Evolutionary conservation across 495 filamentous ascomycete species (phyloP).

Genomic region (Aspergillus ostianus): DNA sequence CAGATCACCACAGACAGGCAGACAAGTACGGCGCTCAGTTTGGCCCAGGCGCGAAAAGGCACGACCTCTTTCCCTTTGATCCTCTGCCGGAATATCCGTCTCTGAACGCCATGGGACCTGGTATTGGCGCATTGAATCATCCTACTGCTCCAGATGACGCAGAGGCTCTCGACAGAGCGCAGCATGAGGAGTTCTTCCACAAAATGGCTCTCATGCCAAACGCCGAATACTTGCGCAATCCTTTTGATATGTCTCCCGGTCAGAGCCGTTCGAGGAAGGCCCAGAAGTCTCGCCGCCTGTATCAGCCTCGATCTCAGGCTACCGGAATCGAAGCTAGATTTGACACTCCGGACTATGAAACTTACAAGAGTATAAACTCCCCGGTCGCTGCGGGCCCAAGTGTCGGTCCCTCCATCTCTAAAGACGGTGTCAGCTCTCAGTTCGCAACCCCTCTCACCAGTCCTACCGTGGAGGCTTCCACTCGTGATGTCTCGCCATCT

Average conservation of each 20-base stretch:
- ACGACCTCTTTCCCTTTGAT: constrained; percentile 24
- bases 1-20: constrained; percentile 12
- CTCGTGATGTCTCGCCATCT: constrained; percentile 23
- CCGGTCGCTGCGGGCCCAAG: constrained; percentile 13
- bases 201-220: constrained; percentile 22
- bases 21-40: constrained; percentile 11
- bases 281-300: constrained; percentile 25
- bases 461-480: constrained; percentile 16
- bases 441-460: constrained; percentile 18
- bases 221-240: constrained; percentile 10
- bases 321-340: background rate
- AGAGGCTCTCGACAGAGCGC: constrained; percentile 10
- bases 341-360: constrained; percentile 8
- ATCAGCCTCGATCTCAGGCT: constrained; percentile 19
- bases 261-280: constrained; percentile 18
- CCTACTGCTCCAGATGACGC: constrained; percentile 9
- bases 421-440: constrained; percentile 13
- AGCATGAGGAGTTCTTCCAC: constrained; percentile 18
- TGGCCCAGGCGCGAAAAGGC: constrained; percentile 12
- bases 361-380: constrained; percentile 10
- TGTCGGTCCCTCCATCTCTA: constrained; percentile 13
- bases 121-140: constrained; percentile 8
- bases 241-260: constrained; percentile 13
- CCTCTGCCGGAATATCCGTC: constrained; percentile 18
- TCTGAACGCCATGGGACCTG: constrained; percentile 15